Percentiles rank a stretch among this genome's conserved stretches.
phyloP scores from a whole-genome alignment of 2,329 filamentous ascomycete species.

The Amylocarpus encephaloides region DNA sequence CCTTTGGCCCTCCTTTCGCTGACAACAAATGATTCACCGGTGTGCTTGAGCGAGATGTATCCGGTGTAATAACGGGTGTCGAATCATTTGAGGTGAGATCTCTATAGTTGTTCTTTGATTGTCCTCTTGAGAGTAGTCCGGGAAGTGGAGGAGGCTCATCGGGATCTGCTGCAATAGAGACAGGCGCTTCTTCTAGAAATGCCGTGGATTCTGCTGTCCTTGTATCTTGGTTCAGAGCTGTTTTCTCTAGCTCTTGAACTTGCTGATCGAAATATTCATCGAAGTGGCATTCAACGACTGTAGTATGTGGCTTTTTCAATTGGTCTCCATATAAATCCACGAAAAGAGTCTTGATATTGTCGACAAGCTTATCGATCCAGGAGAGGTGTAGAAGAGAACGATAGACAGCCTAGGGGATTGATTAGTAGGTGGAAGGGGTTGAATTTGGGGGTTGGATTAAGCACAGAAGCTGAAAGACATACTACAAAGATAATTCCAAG shows the following conservation, averaged over 20 bases:
- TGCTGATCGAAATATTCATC: conserved; percentile 94
- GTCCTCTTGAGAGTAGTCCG: conserved; percentile 27
- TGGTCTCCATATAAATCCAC: conserved; percentile 84
- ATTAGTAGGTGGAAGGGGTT: background rate
- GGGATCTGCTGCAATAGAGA: conserved; percentile 17
- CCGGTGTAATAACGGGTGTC: conserved; percentile 64
- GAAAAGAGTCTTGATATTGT: conserved; percentile 91
- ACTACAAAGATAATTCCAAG: conserved; percentile 93
- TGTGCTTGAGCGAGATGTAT: conserved; percentile 72
- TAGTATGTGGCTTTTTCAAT: conserved; percentile 72
- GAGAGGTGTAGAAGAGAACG: conserved; percentile 89
- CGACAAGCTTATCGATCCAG: conserved; percentile 95
- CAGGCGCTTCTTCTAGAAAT: conserved; percentile 20
- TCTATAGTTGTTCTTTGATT: conserved; percentile 26
- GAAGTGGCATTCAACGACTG: conserved; percentile 76
- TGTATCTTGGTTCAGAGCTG: conserved; percentile 33
- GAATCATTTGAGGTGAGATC: conserved; percentile 44
- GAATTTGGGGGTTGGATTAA: background rate
- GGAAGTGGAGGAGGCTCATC: conserved; percentile 47
- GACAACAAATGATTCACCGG: conserved; percentile 65
- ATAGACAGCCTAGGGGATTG: conserved; percentile 71
- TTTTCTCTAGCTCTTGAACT: conserved; percentile 69
- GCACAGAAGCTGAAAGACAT: conserved; percentile 31
- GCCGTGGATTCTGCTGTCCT: conserved; percentile 23
- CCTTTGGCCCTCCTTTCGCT: conserved; percentile 70